Percentiles rank a stretch among this genome's conserved stretches.
Evolutionary conservation across 1,284 basidiomycete species (phyloP).

Genomic region (Leccinum huronense): DNA sequence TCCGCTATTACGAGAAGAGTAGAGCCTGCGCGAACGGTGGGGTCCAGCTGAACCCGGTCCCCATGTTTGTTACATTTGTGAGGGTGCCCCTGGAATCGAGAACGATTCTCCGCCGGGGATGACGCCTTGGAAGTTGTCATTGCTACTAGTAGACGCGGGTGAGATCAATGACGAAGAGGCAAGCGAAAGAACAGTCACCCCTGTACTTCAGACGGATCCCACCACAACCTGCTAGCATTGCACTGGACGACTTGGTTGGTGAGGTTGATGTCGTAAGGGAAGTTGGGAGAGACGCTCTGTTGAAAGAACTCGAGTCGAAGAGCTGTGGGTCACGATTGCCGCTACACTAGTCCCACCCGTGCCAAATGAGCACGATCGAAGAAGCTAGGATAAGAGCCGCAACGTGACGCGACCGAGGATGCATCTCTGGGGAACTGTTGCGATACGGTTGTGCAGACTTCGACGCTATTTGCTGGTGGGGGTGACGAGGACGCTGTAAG

Average conservation of each 20-base stretch:
- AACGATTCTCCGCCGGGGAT: constrained; percentile 80
- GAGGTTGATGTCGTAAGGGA: constrained; percentile 61
- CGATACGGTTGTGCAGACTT: constrained; percentile 62
- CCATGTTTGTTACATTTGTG: constrained; percentile 43
- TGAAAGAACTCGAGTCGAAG: constrained; percentile 58
- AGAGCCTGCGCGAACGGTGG: constrained; percentile 60
- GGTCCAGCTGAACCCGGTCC: constrained; percentile 70
- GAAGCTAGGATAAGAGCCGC: background rate
- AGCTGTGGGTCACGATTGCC: constrained; percentile 51
- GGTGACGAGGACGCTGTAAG: constrained; percentile 63
- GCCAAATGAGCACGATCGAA: constrained; percentile 46
- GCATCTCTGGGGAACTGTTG: constrained; percentile 47
- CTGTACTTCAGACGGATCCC: constrained; percentile 49
- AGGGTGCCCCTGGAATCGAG: constrained; percentile 48
- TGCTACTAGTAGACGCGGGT: constrained; percentile 36
- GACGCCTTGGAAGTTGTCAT: constrained; percentile 61
- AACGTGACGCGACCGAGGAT: constrained; percentile 56
- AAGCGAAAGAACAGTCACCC: constrained; percentile 46
- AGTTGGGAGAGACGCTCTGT: constrained; percentile 52
- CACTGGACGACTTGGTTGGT: constrained; percentile 64
- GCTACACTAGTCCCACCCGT: constrained; percentile 71
- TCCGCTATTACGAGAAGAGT: constrained; percentile 64
- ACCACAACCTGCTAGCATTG: constrained; percentile 57
- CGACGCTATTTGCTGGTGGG: constrained; percentile 63
- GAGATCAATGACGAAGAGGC: background rate